Base-by-base conservation (phyloP, 805 yeast genomes). In the Zygotorulaspora sp. region DNA sequence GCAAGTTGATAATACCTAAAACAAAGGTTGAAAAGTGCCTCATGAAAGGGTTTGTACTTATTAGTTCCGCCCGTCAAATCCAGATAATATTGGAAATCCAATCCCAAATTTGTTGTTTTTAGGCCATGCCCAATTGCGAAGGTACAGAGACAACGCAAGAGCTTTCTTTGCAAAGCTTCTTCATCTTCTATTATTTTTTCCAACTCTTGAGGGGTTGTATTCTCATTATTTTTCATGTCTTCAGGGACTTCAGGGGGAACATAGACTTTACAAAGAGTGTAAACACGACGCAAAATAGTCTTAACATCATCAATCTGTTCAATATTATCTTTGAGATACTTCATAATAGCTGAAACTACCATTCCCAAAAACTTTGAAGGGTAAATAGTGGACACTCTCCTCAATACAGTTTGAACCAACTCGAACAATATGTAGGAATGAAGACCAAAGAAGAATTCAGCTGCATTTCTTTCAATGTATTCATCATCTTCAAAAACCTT, bases 331-430 rank as follows among this genome's bases (percentile, higher is more conserved):
- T 70, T 65, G 11, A 77, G 56, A 22, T 76, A 70, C 33, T 77
- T 77, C 36, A 81, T 61, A 24, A 80, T 57, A 0, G 87, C 69
- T 1, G 82, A 57, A 0, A 79, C 72, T 0, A 80, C 76, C 74
- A 85, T 81, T 1, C 82, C 71, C 32, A 89, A 63, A 53, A 84
- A 88, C 44, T 83, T 75, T 0, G 95, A 83, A 6, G 97, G 96
- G 53, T 80, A 78, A 13, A 76, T 57, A 0, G 95, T 83, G 25
- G 68, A 65, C 43, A 86, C 80, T 41, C 80, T 66, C 46, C 72
- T 74, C 50, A 84, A 56, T 28, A 79, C 74, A 29, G 77, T 67
- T 12, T 65, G 68, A 37, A 84, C 62, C 37, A 87, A 66, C 62
- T 88, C 95, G 40, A 80, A 66, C 6, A 85, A 50, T 23, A 78